Percentiles rank a stretch among this genome's conserved stretches.
These are phyloP conservation scores for Cercophora newfieldiana DNA, from an alignment of 495 filamentous ascomycete species.

Conservation along the genomic window DNA sequence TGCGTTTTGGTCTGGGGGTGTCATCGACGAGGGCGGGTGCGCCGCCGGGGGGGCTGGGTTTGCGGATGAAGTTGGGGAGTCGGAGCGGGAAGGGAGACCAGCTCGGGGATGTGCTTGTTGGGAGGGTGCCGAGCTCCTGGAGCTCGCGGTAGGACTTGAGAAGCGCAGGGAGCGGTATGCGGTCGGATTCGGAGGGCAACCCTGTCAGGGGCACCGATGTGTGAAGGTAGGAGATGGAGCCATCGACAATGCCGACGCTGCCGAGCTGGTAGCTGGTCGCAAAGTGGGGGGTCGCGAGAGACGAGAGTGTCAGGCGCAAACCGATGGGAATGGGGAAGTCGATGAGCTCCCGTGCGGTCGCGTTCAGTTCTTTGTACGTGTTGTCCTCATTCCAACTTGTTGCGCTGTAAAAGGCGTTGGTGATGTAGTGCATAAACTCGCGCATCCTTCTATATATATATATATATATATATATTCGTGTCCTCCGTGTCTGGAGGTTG, in stretches of 20 bases:
- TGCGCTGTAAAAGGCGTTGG: slow-evolving; percentile 83
- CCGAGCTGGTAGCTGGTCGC: slow-evolving; percentile 88
- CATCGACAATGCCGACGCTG: slow-evolving; percentile 82
- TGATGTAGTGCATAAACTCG: slow-evolving; percentile 98
- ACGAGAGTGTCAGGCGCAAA: slow-evolving; percentile 81
- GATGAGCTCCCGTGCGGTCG: slow-evolving; percentile 79
- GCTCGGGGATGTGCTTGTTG: neutral
- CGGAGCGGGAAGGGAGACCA: neutral
- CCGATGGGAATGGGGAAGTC: slow-evolving; percentile 80
- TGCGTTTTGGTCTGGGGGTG: neutral
- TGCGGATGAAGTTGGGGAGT: neutral
- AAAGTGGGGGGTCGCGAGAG: slow-evolving; percentile 86
- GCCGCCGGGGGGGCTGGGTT: neutral
- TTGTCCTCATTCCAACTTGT: slow-evolving; percentile 92
- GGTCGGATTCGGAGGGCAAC: slow-evolving; percentile 48
- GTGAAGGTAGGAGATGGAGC: slow-evolving; percentile 88
- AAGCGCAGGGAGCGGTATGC: slow-evolving; percentile 49
- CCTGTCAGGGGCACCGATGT: slow-evolving; percentile 69
- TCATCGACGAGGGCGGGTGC: neutral
- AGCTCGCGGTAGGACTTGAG: slow-evolving; percentile 46
- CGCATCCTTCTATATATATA: slow-evolving; percentile 81
- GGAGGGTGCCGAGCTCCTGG: slow-evolving; percentile 37
- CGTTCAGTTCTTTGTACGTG: slow-evolving; percentile 83
- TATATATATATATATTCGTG: too few relatives aligned
- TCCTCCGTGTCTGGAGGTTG: slow-evolving; percentile 20